Evolutionary conservation across 371 early-diverging fungal genomes (phyloP), one percentile per base, ranked within the genome.

Genomic region (Mortierella sp.): DNA sequence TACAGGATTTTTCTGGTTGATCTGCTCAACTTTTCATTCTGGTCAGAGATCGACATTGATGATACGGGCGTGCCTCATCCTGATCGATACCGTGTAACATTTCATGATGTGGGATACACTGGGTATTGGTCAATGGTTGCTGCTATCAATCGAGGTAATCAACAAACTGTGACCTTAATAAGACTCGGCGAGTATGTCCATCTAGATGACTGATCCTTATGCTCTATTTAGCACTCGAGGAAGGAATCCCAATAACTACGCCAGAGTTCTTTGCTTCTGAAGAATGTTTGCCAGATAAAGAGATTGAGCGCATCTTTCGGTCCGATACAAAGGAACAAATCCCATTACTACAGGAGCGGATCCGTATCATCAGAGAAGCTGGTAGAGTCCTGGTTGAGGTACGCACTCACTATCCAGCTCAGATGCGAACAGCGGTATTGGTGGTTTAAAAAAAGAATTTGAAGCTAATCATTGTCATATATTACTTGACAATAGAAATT

Each of bases 51-150:
- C 24, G 90, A 89, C 41, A 77, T 74, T 15, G 84, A 76, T 13
- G 89, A 90, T 72, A 85, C 86, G 9, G 84, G 84, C 1, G 72
- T 75, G 1, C 87, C 85, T 3, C 87, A 89, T 64, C 88, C 86
- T 10, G 87, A 88, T 9, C 82, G 90, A 22, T 95, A 91, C 83
- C 86, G 91, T 2, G 90, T 96, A n/a, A 64, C 75, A 0, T 90
- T 88, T 58, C 71, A 91, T 8, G 93, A 88, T 11, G 63, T 59
- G 11, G 41, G 75, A n/a, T 94, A 96, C 75, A 91, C 89, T 15
- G 96, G 97, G 2, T 97, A 97, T 83, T 96, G 96, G 96, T 87
- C 95, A 0, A 83, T 97, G 50, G 93, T 93, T 61, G 96, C 96
- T 0, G 90, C 91, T 28, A 85, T 96, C 72, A 93, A 95, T 72